These are phyloP conservation scores for Saccharum hybrid DNA, from an alignment of 202 grass and related monocot genomes.

Conservation along the genomic window DNA sequence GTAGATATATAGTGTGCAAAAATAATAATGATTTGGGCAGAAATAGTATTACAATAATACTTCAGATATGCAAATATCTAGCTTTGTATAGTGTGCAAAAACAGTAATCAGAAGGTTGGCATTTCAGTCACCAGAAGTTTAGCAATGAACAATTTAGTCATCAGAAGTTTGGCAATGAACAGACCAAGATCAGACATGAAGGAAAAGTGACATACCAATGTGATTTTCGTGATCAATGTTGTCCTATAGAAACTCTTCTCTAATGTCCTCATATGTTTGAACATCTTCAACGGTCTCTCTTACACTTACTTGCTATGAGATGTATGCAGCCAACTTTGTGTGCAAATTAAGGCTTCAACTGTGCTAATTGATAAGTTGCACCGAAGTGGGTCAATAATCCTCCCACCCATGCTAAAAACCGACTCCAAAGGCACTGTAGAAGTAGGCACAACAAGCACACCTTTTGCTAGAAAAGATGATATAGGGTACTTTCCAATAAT, in stretches of 20 bases:
- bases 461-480: background rate
- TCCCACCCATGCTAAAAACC: background rate
- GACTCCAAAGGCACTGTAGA: constrained; percentile 3
- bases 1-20: too few species aligned
- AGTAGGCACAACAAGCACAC: background rate
- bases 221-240: background rate
- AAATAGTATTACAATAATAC: too few species aligned
- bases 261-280: background rate
- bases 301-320: too few species aligned
- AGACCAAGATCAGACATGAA: too few species aligned
- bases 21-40: too few species aligned
- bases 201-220: background rate
- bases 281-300: background rate
- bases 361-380: background rate
- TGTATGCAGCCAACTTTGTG: background rate
- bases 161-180: too few species aligned
- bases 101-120: too few species aligned
- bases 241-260: background rate
- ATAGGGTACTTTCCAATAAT: background rate
- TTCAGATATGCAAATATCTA: too few species aligned
- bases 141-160: too few species aligned
- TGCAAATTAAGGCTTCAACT: constrained; percentile 10
- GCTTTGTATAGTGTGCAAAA: too few species aligned
- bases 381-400: background rate
- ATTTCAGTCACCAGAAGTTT: too few species aligned